Conservation (phyloP, 2,329 filamentous ascomycete genomes). For the Rugonectria rugulosa region DNA sequence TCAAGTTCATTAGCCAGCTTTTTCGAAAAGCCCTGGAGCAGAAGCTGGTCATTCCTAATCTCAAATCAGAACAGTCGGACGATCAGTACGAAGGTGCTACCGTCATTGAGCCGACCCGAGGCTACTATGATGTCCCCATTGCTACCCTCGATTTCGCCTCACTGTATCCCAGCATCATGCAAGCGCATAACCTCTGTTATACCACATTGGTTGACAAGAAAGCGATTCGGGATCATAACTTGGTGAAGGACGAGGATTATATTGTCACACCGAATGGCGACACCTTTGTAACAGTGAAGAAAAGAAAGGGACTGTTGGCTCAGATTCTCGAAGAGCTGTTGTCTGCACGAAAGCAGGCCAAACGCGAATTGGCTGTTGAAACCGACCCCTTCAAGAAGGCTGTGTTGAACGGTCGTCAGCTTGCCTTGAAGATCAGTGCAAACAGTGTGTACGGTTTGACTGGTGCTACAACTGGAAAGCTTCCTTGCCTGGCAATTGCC, state of each 20-base stretch:
- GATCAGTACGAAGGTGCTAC: slow-evolving; percentile 98
- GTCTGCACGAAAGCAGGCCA: slow-evolving; percentile 91
- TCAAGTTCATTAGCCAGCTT: slow-evolving; percentile 97
- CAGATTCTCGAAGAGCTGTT: slow-evolving; percentile 96
- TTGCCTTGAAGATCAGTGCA: slow-evolving; percentile 94
- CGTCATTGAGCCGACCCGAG: slow-evolving; percentile 92
- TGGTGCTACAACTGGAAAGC: slow-evolving; percentile 92
- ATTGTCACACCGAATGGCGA: slow-evolving; percentile 96
- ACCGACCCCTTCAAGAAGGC: slow-evolving; percentile 98
- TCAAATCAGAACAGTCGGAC: slow-evolving; percentile 73
- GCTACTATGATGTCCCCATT: slow-evolving; percentile 94
- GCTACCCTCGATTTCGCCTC: slow-evolving; percentile 99
- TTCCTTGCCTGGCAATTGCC: slow-evolving; percentile 93
- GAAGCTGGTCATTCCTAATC: slow-evolving; percentile 91
- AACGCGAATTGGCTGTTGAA: slow-evolving; percentile 85
- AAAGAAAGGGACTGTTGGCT: slow-evolving; percentile 88
- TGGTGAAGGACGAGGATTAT: slow-evolving; percentile 93
- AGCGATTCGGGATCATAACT: slow-evolving; percentile 75
- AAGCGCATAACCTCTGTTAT: slow-evolving; percentile 98
- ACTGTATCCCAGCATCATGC: slow-evolving; percentile 97
- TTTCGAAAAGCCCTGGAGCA: slow-evolving; percentile 95
- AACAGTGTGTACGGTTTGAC: slow-evolving; percentile 99
- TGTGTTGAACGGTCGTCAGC: slow-evolving; percentile 93
- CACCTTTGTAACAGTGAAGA: slow-evolving; percentile 86
- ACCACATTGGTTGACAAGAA: slow-evolving; percentile 82